Evolutionary conservation across 139 green algal species (phyloP).

Genomic region (Deuterostichococcus epilithicus): DNA sequence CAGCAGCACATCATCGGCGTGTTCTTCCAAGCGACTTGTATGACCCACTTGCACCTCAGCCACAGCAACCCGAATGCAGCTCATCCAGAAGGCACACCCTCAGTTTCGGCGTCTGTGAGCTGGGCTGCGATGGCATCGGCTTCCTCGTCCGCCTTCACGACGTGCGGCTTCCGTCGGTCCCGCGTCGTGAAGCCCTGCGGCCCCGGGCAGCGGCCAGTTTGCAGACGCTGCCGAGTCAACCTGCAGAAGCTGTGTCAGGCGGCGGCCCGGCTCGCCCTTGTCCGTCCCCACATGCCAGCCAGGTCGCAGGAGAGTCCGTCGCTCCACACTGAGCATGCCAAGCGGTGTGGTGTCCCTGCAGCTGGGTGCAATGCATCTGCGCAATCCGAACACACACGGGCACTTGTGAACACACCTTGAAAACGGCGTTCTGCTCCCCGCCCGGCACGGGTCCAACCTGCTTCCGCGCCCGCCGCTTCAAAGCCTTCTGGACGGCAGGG

Average conservation of each 20-base stretch:
- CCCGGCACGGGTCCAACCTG: not conserved
- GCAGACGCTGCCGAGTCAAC: too few relatives aligned
- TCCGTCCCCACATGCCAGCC: too few relatives aligned
- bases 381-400: too few relatives aligned
- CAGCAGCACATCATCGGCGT: too few relatives aligned
- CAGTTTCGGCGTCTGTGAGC: not conserved
- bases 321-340: too few relatives aligned
- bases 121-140: slow-evolving; percentile 5
- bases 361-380: too few relatives aligned
- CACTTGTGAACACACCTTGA: slow-evolving; percentile 36
- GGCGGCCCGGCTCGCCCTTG: too few relatives aligned
- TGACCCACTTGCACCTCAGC: too few relatives aligned
- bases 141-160: slow-evolving; percentile 25
- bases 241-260: too few relatives aligned
- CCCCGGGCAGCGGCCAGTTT: not conserved
- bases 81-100: not conserved
- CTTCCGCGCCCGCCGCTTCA: slow-evolving; percentile 13
- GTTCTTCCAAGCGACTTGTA: too few relatives aligned
- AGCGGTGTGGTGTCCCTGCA: too few relatives aligned
- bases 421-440: slow-evolving; percentile 29
- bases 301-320: too few relatives aligned
- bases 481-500: slow-evolving; percentile 6
- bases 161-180: slow-evolving; percentile 31
- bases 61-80: not conserved
- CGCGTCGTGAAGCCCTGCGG: slow-evolving; percentile 18